Evolutionary conservation across 2,329 filamentous ascomycete species (phyloP).

Genomic region (Cladosporium colombiae): DNA sequence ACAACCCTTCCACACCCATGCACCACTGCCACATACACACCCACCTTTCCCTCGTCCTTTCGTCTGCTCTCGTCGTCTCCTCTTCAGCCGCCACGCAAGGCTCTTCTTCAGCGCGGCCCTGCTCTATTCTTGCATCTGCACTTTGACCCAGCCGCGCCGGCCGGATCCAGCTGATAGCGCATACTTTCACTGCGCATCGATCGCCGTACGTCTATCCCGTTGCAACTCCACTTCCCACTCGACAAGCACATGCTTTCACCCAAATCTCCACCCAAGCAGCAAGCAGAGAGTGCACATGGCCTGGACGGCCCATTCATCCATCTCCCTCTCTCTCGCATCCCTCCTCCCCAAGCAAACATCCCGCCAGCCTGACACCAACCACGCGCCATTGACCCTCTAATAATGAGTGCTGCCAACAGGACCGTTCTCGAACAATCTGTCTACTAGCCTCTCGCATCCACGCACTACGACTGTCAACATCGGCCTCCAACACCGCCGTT

Average conservation of each 20-base stretch:
- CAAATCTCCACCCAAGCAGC: conserved; percentile 4
- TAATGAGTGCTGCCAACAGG: background rate
- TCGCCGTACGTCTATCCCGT: conserved; percentile 14
- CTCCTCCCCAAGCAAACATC: background rate
- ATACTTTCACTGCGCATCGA: conserved; percentile 17
- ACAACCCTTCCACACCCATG: background rate
- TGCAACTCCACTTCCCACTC: conserved; percentile 16
- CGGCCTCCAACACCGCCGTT: background rate
- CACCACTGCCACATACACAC: background rate
- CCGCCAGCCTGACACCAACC: background rate
- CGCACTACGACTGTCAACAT: conserved; percentile 3
- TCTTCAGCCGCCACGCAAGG: background rate
- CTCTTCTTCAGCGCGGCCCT: background rate
- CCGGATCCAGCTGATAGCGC: conserved; percentile 19
- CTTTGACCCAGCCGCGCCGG: conserved; percentile 9
- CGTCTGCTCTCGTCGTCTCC: background rate
- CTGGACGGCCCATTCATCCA: background rate
- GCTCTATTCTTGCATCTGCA: conserved; percentile 2
- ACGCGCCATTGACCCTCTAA: conserved; percentile 11
- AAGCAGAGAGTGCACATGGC: conserved; percentile 1
- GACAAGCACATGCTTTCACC: background rate
- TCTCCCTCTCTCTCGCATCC: background rate
- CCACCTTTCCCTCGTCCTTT: background rate
- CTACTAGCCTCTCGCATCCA: background rate
- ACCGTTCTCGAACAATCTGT: background rate